Percentiles rank a stretch among this genome's conserved stretches.
phyloP scores from a whole-genome alignment of 176 grass and related monocot genomes.

The Juncus inflexus region DNA sequence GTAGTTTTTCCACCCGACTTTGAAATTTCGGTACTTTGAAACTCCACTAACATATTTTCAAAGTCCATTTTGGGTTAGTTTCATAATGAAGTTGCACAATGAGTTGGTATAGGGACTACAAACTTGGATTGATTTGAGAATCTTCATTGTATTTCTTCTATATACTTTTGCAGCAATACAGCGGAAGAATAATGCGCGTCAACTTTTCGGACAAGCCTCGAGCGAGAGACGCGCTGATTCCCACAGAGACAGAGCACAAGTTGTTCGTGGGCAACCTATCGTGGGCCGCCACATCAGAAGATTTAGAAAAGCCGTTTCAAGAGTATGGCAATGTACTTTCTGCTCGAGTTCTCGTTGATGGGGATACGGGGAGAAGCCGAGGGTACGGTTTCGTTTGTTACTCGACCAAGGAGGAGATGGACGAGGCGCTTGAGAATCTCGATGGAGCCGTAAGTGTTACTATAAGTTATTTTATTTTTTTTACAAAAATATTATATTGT shows the following conservation, averaged over 20 bases:
- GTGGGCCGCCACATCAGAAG: constrained; percentile 70
- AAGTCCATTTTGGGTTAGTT: too few relatives aligned
- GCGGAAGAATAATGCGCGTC: constrained; percentile 78
- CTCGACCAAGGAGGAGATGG: constrained; percentile 84
- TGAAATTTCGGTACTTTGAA: too few relatives aligned
- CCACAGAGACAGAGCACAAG: constrained; percentile 77
- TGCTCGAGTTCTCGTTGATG: constrained; percentile 69
- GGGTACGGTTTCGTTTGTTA: constrained; percentile 94
- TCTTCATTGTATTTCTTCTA: neutral
- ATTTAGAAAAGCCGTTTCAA: constrained; percentile 50
- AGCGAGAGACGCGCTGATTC: constrained; percentile 46
- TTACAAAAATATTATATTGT: neutral
- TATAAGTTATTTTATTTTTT: neutral
- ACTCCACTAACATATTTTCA: too few relatives aligned
- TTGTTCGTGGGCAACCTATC: constrained; percentile 90
- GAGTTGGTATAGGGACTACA: too few relatives aligned
- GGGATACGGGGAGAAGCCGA: constrained; percentile 63
- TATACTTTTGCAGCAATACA: constrained; percentile 48
- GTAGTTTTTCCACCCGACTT: too few relatives aligned
- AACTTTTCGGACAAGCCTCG: constrained; percentile 84
- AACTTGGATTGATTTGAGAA: too few relatives aligned
- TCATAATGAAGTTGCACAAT: too few relatives aligned
- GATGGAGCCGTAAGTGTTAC: constrained; percentile 50
- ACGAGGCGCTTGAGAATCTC: constrained; percentile 55
- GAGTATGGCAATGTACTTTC: constrained; percentile 65